Evolutionary conservation across 2,329 filamentous ascomycete genomes (phyloP), one percentile per base, ranked within the genome.

Genomic region (Leptographium lundbergii): DNA sequence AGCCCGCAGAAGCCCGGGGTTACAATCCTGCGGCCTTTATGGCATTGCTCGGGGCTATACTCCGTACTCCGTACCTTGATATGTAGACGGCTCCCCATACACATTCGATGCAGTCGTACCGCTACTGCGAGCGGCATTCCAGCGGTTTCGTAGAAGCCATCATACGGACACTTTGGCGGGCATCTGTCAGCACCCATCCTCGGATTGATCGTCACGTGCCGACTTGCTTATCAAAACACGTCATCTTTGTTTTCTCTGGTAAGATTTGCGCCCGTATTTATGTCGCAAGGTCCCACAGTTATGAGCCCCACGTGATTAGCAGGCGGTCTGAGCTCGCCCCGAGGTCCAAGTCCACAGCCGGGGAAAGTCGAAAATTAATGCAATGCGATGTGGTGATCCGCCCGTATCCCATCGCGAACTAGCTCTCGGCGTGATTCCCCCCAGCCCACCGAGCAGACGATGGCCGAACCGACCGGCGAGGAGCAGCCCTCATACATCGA

Each of bases 401-500:
- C 47, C 22, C 47, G 24, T 25, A 50, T 50, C 24, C 51, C 51
- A 53, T 29, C 27, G 51, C 51, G 51, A 53, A 27, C 51, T 53
- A n/a, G 51, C 29, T 53, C 51, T 51, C 48, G 48, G 11, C 48
- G 24, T 29, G 47, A 13, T 13, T 27, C 32, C 32, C 27, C 36
- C 54, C 29, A 4, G 3, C 32, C 3, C 60, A 4, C 7, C 50
- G n/a, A 17, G 34, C 24, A 19, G 27, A 65, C 56, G 29, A 72
- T 72, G 69, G 69, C 69, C 48, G 64, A 66, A 59, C 4, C 54
- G 17, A 66, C 67, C 59, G 66, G 69, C 56, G 71, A 72, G 27
- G 74, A 77, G 59, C 78, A 81, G 52, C 80, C 85, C 48, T 94
- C 89, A 10, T 99, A 99, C 74, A 91, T 99, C 69, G 91, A 97